Base-by-base conservation (phyloP, 257 asterid species). In the Solanum gandarillasii region DNA sequence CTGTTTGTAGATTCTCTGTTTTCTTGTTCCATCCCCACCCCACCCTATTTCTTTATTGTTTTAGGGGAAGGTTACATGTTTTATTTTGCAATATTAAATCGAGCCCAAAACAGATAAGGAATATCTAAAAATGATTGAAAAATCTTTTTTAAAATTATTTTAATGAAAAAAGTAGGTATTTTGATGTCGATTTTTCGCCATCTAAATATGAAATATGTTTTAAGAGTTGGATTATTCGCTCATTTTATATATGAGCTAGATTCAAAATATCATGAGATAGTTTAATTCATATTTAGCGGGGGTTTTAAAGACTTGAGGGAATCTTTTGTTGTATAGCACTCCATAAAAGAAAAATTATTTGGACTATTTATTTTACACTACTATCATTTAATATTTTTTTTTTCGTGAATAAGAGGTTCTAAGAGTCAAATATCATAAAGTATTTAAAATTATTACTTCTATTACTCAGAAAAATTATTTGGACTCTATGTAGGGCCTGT, bases 1-100 rank as follows among this genome's bases (percentile, higher is more conserved):
- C 88, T 88, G 84, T 71, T 55, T 21, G 65, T 35, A 88, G 92
- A 90, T 90, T 90, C 92, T 76, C 89, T 86, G 87, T 67, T 84
- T 25, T 27, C 38, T 9, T 85, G 86, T 83, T 55, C 73, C 38
- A 74, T 29, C 55, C 52, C 34, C 34, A 32, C 43, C 7, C 2
- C 35, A 14, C 8, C 3, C 4, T 2, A 0, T 13, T 39, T 78
- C 2, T 74, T 75, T 88, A 23, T 41, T 25, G 29, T 43, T 88
- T 75, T 34, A 75, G 68, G 60, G 14, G 9, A 5, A 9, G 41
- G 43, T 0, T 7, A 43, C 5, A 14, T 21, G 21, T 36, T 36
- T 75, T 73, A 32, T 34, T 73, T 31, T 52, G 2, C 7, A 70
- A 70, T 29, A 70, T 12, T 70, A 70, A 70, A 70, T 70, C 5